Base-by-base conservation (phyloP, 1,284 basidiomycete genomes). In the Puccinia polysora region DNA sequence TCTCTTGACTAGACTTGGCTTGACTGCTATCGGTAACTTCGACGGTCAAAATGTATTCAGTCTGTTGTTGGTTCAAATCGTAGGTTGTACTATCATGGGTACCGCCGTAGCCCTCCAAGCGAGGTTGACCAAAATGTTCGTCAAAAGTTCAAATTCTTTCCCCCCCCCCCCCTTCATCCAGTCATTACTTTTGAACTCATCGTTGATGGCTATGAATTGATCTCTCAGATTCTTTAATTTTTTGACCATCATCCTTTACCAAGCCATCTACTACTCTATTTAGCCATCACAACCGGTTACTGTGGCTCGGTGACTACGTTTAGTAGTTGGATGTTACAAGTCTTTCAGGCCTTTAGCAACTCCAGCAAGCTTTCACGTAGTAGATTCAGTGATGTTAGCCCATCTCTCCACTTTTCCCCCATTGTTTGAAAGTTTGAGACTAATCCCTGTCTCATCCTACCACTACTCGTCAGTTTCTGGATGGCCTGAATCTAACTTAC, bases 251-350 rank as follows among this genome's bases (percentile, higher is more conserved):
- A 20, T 34, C 6, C 10, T 23, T 30, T 47, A 7, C 43, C n/a
- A n/a, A 95, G 92, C 75, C 93, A 94, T 81, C 86, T 86, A 0
- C 91, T 93, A 0, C 77, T 95, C 7, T 95, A 92, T 79, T 90
- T 89, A 4, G 91, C 90, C 49, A 80, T 95, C 20, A 90, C 91
- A 0, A 97, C 94, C 52, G 94, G 94, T 3, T 91, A 96, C 79
- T 97, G 95, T 78, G 96, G 95, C 1, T 95, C 91, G 4, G 81
- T 97, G 75, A 99, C 96, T 3, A 97, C 94, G 0, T 98, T 97
- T 81, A 96, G 93, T 3, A 85, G 87, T 18, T 98, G 96, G 95
- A 91, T 97, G 80, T 78, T 91, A 7, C 89, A 92, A 75, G 82
- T 92, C 0, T 98, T 95, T 78, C 81, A 85, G 62, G 89, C 92